phyloP scores from a whole-genome alignment of 2,329 filamentous ascomycete species.

The Diplodia mutila region DNA sequence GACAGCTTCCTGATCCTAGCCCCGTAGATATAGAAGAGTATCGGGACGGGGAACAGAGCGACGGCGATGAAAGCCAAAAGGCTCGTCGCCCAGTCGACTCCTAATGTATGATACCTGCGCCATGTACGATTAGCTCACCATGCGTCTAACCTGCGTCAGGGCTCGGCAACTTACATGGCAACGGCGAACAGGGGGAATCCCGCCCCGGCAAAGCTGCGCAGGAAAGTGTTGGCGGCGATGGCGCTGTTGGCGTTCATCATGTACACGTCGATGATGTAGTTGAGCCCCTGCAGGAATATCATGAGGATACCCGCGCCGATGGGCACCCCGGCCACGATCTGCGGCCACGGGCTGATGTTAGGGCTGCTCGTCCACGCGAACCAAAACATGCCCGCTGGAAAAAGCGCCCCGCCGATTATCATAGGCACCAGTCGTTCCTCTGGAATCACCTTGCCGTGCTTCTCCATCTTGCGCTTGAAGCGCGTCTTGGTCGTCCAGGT shows the following conservation, averaged over 20 bases:
- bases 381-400: conserved; percentile 56
- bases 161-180: conserved; percentile 27
- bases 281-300: conserved; percentile 51
- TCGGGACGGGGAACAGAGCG: conserved; percentile 39
- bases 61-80: conserved; percentile 41
- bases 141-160: background rate
- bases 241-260: conserved; percentile 40
- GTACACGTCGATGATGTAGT: conserved; percentile 54
- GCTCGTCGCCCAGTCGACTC: conserved; percentile 41
- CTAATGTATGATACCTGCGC: conserved; percentile 38
- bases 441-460: conserved; percentile 42
- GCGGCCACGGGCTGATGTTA: conserved; percentile 48
- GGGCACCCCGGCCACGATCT: conserved; percentile 47
- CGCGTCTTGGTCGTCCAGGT: conserved; percentile 39
- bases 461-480: conserved; percentile 37
- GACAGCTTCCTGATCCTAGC: conserved; percentile 34
- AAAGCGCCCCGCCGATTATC: conserved; percentile 58
- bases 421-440: conserved; percentile 53
- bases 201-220: conserved; percentile 31
- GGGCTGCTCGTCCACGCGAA: conserved; percentile 57
- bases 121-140: background rate
- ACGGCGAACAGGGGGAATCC: conserved; percentile 33
- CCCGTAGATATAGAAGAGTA: conserved; percentile 43
- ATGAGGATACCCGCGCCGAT: conserved; percentile 51
- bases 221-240: conserved; percentile 33